Base-by-base conservation (phyloP, 1,139 yeast genomes). In the Blastobotrys petasosporus region DNA sequence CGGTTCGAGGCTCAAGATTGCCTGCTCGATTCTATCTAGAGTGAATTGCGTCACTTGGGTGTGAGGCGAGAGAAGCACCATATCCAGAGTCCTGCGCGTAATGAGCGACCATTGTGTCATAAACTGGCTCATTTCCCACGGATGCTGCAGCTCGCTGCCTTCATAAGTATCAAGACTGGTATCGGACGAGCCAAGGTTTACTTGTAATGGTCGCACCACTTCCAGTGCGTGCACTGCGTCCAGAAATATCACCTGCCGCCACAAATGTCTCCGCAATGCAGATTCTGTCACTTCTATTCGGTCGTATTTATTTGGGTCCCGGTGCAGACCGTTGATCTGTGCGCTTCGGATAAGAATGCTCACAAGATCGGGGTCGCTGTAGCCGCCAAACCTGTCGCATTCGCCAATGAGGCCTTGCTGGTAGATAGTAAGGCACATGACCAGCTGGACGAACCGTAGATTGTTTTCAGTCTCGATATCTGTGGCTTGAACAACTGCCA, bases 221-320 rank as follows among this genome's bases (percentile, higher is more conserved):
- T 52, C 51, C 13, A 54, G 39, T 11, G 55, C 41, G 12, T 46
- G 45, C 8, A 45, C 7, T 0, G 56, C 45, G 37, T 56, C 60
- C 11, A 52, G 32, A 12, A 49, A 44, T 4, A 55, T 44, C 17
- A 48, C 50, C 42, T 54, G 56, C 32, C 54, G 46, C 58, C 59
- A 56, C 37, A 56, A 37, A 29, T 42, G 41, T 15, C 55, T 47
- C 54, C 59, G 48, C 33, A 53, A 17, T 16, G 43, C 47, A 16
- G 47, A 39, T 8, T 49, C 51, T 9, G 16, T 11, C 10, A 20
- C 16, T 13, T 32, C 33, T 4, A 34, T 12, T 8, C 41, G 45
- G 15, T 36, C 45, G 32, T 47, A 47, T 17, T 38, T 44, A 13
- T 31, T 39, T 1, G 58, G 57, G 47, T 56, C 58, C 7, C 58